Percentiles rank a stretch among this genome's conserved stretches.
phyloP scores from a whole-genome alignment of 2,329 filamentous ascomycete genomes.

The Botrytis tulipae region DNA sequence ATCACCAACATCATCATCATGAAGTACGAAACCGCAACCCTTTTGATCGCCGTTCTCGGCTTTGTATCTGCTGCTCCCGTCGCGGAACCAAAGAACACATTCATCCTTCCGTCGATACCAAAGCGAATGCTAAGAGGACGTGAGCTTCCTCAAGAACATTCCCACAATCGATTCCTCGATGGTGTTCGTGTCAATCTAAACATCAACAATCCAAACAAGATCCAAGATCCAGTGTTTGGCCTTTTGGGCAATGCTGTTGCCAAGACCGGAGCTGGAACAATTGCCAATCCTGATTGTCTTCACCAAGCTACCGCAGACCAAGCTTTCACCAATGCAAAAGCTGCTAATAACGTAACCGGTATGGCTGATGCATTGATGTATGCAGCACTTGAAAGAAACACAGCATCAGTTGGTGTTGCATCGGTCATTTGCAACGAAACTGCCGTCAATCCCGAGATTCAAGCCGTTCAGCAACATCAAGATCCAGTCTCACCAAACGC shows the following conservation, averaged over 20 bases:
- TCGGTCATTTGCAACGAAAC: conserved; percentile 56
- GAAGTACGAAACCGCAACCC: conserved; percentile 38
- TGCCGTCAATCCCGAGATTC: conserved; percentile 65
- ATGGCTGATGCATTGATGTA: conserved; percentile 54
- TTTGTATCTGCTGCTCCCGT: conserved; percentile 36
- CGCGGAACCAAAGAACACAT: conserved; percentile 30
- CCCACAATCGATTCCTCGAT: conserved; percentile 50
- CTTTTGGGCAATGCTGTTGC: conserved; percentile 54
- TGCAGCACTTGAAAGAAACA: conserved; percentile 59
- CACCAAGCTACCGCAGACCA: conserved; percentile 58
- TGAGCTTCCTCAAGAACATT: conserved; percentile 58
- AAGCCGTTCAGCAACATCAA: conserved; percentile 62
- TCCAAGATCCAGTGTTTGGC: conserved; percentile 50
- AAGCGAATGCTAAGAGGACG: conserved; percentile 41
- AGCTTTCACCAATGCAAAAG: conserved; percentile 61
- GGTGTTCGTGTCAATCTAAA: conserved; percentile 46
- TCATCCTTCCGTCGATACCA: conserved; percentile 25
- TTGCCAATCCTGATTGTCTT: conserved; percentile 55
- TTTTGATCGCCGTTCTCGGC: conserved; percentile 36
- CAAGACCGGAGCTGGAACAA: conserved; percentile 46
- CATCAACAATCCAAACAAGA: conserved; percentile 50
- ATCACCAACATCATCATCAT: conserved; percentile 33
- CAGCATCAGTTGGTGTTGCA: conserved; percentile 54
- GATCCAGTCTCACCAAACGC: conserved; percentile 61
- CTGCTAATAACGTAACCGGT: conserved; percentile 50